Evolutionary conservation across 2,329 filamentous ascomycete genomes (phyloP).

Genomic region (Tolypocladium amazonense): DNA sequence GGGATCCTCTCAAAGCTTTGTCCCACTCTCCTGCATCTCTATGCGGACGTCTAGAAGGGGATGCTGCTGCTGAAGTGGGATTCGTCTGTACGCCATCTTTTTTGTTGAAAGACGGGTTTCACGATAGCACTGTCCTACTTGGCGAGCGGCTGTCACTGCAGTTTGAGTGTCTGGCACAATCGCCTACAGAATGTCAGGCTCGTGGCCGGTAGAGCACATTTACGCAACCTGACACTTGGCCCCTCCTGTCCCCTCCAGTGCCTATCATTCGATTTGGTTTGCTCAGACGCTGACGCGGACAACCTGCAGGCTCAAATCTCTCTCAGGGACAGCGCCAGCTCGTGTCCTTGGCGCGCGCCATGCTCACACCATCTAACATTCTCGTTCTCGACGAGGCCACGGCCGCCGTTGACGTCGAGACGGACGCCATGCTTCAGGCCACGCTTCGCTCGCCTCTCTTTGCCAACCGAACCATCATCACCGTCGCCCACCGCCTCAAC

Average conservation of each 20-base stretch:
- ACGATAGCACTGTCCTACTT: background rate
- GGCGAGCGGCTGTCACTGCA: background rate
- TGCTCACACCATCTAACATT: slow-evolving; percentile 94
- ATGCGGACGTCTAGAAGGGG: background rate
- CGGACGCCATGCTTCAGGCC: slow-evolving; percentile 54
- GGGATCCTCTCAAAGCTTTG: background rate
- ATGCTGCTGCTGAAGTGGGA: background rate
- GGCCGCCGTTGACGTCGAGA: slow-evolving; percentile 60
- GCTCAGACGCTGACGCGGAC: background rate
- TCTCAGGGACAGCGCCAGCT: slow-evolving; percentile 93
- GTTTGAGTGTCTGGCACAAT: background rate
- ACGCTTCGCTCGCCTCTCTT: slow-evolving; percentile 60
- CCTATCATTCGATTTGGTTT: background rate
- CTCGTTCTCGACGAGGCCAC: slow-evolving; percentile 95
- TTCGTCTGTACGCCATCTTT: background rate
- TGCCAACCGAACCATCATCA: slow-evolving; percentile 90
- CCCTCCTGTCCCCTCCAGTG: background rate
- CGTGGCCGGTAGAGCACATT: background rate
- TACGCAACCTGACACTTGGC: background rate
- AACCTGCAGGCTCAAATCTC: slow-evolving; percentile 67
- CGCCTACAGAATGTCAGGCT: background rate
- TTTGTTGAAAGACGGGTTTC: background rate
- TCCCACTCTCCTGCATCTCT: background rate
- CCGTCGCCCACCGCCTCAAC: slow-evolving; percentile 95
- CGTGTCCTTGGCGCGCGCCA: slow-evolving; percentile 82